Evolutionary conservation across 768 basidiomycete genomes (phyloP).

Genomic region (Leccinum ochraceum): DNA sequence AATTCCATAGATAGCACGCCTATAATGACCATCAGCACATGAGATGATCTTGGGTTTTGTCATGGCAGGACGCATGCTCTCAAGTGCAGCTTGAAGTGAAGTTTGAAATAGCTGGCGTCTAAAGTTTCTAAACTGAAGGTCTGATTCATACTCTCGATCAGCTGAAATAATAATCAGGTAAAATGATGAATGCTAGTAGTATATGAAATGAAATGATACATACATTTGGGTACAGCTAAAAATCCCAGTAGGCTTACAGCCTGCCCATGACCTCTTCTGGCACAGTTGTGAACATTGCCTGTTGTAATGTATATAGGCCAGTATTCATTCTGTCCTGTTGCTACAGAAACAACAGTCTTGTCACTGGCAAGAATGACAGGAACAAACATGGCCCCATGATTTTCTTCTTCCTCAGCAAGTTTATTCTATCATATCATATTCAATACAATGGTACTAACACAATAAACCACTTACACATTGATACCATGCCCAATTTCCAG

Average conservation of each 20-base stretch:
- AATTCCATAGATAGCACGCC: slow-evolving; percentile 27
- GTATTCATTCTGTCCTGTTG: not conserved
- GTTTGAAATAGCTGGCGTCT: not conserved
- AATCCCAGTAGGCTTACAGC: not conserved
- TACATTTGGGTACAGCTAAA: not conserved
- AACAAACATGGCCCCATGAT: not conserved
- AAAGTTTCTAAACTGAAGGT: not conserved
- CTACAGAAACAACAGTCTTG: not conserved
- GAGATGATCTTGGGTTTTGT: not conserved
- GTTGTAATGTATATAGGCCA: not conserved
- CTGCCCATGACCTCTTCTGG: not conserved
- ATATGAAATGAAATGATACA: not conserved
- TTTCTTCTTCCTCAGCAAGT: not conserved
- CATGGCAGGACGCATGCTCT: not conserved
- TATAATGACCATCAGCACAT: slow-evolving; percentile 24
- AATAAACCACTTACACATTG: not conserved
- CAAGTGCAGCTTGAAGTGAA: not conserved
- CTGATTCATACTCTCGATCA: not conserved
- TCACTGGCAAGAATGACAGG: not conserved
- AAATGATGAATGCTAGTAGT: no score
- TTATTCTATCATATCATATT: not conserved
- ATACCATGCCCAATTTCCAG: not conserved
- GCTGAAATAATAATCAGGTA: not conserved
- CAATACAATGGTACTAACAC: no score
- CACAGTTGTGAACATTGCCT: not conserved